Evolutionary conservation across 2,329 filamentous ascomycete species (phyloP).

Genomic region (Monilinia laxa): DNA sequence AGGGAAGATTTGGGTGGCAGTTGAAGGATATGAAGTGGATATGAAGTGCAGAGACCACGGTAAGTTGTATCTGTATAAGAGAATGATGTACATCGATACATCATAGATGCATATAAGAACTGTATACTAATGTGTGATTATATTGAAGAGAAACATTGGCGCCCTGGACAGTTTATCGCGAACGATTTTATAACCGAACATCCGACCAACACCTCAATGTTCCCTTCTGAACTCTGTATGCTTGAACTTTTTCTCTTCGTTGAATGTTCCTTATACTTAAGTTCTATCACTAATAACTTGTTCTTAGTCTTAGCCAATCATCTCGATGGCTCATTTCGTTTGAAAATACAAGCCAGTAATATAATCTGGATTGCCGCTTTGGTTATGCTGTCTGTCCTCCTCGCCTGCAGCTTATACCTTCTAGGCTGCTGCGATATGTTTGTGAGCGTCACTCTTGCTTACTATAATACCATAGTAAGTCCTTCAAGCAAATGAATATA

Average conservation of each 20-base stretch:
- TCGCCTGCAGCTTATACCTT: neutral
- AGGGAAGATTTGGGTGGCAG: neutral
- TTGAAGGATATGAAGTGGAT: neutral
- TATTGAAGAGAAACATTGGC: neutral
- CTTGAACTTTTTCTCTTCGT: neutral
- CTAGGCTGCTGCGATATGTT: neutral
- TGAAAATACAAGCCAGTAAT: neutral
- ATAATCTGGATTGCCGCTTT: neutral
- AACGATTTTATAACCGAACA: neutral
- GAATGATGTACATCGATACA: neutral
- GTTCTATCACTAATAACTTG: neutral
- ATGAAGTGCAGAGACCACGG: neutral
- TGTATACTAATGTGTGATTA: neutral
- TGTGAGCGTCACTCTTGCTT: neutral
- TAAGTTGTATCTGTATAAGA: neutral
- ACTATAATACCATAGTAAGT: neutral
- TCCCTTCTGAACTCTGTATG: neutral
- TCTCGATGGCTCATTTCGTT: neutral
- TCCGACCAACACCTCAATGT: neutral
- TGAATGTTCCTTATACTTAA: neutral
- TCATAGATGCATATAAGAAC: neutral
- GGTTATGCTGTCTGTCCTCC: neutral
- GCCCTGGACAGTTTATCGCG: neutral
- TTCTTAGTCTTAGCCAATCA: neutral
- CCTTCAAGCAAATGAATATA: neutral